phyloP scores from a whole-genome alignment of 2,329 filamentous ascomycete genomes.

The Epichloe hybrida region DNA sequence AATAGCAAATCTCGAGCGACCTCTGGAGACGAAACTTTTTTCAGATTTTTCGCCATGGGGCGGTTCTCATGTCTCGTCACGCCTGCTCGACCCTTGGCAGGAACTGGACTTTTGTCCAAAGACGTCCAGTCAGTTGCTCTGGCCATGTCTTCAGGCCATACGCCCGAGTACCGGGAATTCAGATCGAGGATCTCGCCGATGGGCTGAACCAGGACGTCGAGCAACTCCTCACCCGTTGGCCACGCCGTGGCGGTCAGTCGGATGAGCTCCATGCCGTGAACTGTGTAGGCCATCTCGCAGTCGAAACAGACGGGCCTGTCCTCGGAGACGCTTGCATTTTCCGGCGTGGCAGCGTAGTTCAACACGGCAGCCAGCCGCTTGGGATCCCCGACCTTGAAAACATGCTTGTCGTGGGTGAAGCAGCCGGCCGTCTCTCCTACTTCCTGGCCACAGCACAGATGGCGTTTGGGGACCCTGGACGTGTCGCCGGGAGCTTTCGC shows the following conservation, averaged over 20 bases:
- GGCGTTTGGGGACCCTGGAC: conserved; percentile 46
- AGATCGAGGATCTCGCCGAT: conserved; percentile 76
- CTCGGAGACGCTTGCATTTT: conserved; percentile 37
- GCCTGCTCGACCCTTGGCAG: not conserved
- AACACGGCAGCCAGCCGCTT: conserved; percentile 65
- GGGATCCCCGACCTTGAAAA: conserved; percentile 70
- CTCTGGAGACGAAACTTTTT: conserved; percentile 62
- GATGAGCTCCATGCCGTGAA: conserved; percentile 74
- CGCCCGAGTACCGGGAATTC: conserved; percentile 84
- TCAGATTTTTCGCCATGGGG: conserved; percentile 30
- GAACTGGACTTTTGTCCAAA: conserved; percentile 1
- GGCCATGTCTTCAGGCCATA: conserved; percentile 63
- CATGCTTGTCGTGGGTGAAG: conserved; percentile 56
- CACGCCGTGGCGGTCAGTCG: conserved; percentile 81
- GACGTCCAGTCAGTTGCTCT: conserved; percentile 46
- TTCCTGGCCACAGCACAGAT: conserved; percentile 65
- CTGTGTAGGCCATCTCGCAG: conserved; percentile 96
- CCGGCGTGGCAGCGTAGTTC: conserved; percentile 68
- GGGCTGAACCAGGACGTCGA: conserved; percentile 78
- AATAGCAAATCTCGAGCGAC: conserved; percentile 68
- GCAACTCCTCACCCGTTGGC: conserved; percentile 59
- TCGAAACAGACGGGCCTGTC: conserved; percentile 71
- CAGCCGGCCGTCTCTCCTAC: conserved; percentile 66
- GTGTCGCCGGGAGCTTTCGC: conserved; percentile 41
- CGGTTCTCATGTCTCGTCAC: conserved; percentile 13